Conservation (phyloP, 2,329 filamentous ascomycete species). For the Fusarium secorum region DNA sequence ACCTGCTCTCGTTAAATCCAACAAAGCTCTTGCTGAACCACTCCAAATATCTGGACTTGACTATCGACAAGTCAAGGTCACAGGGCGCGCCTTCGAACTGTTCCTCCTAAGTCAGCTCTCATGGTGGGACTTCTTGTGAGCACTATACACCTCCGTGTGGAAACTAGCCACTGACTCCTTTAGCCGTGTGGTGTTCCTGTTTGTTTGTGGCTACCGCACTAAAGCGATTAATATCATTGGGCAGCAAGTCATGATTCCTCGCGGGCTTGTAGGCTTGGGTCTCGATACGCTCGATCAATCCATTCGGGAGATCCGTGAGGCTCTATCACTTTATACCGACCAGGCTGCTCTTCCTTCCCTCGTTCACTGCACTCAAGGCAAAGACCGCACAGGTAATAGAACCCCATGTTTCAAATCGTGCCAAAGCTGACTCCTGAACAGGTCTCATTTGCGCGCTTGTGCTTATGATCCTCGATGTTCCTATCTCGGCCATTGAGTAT, state of each 20-base stretch:
- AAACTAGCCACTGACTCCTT: background rate
- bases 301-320: slow-evolving; percentile 63
- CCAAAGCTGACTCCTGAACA: slow-evolving; percentile 48
- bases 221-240: slow-evolving; percentile 75
- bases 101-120: slow-evolving; percentile 72
- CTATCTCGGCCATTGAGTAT: slow-evolving; percentile 66
- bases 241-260: slow-evolving; percentile 73
- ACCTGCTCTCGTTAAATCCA: slow-evolving; percentile 50
- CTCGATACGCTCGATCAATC: slow-evolving; percentile 75
- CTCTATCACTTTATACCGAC: slow-evolving; percentile 43
- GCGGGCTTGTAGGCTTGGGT: slow-evolving; percentile 75
- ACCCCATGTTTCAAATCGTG: no score
- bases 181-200: slow-evolving; percentile 63
- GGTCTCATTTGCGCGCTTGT: slow-evolving; percentile 75
- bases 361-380: slow-evolving; percentile 88
- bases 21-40: slow-evolving; percentile 61
- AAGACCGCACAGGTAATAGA: slow-evolving; percentile 67
- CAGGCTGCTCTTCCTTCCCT: slow-evolving; percentile 66
- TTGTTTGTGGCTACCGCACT: slow-evolving; percentile 71
- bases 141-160: background rate
- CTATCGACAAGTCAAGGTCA: slow-evolving; percentile 76
- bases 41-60: slow-evolving; percentile 68
- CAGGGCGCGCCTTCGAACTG: slow-evolving; percentile 74
- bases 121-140: slow-evolving; percentile 71
- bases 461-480: slow-evolving; percentile 68